These are phyloP conservation scores for Ramaria rubella DNA, from an alignment of 768 basidiomycete genomes.

Conservation along the genomic window DNA sequence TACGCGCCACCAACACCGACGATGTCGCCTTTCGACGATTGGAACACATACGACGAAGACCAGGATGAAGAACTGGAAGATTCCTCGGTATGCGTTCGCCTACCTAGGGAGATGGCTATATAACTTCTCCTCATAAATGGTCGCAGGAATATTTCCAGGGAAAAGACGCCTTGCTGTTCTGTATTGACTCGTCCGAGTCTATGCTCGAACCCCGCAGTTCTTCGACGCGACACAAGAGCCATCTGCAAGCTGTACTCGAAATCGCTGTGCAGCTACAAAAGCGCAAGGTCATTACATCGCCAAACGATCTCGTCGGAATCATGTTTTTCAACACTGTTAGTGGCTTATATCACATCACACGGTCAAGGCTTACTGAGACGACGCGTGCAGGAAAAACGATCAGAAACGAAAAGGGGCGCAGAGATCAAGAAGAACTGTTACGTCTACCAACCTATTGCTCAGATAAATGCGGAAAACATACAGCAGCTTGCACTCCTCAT, in stretches of 20 bases:
- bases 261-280: constrained; percentile 84
- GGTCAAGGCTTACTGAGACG: no score
- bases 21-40: constrained; percentile 76
- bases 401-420: constrained; percentile 34
- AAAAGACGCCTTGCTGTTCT: constrained; percentile 87
- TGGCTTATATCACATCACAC: no score
- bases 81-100: constrained; percentile 37
- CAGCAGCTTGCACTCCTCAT: constrained; percentile 71
- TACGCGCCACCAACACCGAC: no score
- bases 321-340: constrained; percentile 89
- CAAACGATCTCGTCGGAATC: constrained; percentile 86
- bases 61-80: constrained; percentile 82
- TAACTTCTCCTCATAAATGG: not conserved
- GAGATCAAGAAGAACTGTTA: constrained; percentile 66
- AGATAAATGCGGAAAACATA: constrained; percentile 75
- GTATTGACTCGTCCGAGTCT: constrained; percentile 87
- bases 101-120: constrained; percentile 8
- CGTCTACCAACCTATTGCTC: constrained; percentile 69
- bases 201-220: constrained; percentile 69
- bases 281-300: constrained; percentile 82
- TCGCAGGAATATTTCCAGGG: constrained; percentile 54
- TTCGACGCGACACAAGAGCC: constrained; percentile 63
- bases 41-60: constrained; percentile 73
- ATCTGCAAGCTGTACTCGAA: constrained; percentile 73
- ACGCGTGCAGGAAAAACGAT: constrained; percentile 27